Percentiles rank a stretch among this genome's conserved stretches.
Evolutionary conservation across 2,329 filamentous ascomycete species (phyloP).

Genomic region (Cercospora sojina): DNA sequence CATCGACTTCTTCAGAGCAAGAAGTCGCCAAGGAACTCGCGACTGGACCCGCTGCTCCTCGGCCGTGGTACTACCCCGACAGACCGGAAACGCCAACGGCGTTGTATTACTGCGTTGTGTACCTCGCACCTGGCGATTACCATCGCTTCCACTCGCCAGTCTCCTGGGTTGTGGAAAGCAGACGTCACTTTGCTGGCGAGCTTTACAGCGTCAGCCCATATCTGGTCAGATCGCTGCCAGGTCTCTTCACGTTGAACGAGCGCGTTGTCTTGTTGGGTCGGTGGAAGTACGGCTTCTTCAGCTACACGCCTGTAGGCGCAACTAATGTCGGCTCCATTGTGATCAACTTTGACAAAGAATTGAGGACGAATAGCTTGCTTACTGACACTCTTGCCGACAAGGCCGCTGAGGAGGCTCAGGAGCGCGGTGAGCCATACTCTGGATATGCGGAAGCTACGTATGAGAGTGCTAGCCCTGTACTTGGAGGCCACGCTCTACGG

Average conservation of each 20-base stretch:
- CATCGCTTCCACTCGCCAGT: constrained; percentile 96
- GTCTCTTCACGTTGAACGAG: constrained; percentile 95
- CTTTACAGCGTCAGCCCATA: constrained; percentile 94
- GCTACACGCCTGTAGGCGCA: constrained; percentile 89
- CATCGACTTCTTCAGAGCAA: constrained; percentile 70
- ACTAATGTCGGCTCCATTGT: constrained; percentile 97
- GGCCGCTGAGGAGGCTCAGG: constrained; percentile 75
- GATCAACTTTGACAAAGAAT: constrained; percentile 92
- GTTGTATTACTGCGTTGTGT: constrained; percentile 92
- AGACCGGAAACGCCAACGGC: constrained; percentile 53
- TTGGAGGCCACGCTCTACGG: constrained; percentile 79
- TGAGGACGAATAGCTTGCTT: constrained; percentile 86
- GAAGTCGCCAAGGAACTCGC: constrained; percentile 84
- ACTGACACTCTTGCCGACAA: constrained; percentile 90
- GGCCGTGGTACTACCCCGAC: constrained; percentile 52
- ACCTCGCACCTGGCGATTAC: constrained; percentile 95
- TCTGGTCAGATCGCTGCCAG: constrained; percentile 85
- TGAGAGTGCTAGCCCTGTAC: constrained; percentile 68
- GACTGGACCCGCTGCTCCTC: constrained; percentile 57
- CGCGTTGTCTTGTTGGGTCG: constrained; percentile 87
- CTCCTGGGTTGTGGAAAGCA: constrained; percentile 89
- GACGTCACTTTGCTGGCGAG: constrained; percentile 97
- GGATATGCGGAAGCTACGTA: constrained; percentile 94
- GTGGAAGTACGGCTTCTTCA: constrained; percentile 98
- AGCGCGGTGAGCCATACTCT: constrained; percentile 76